phyloP scores from a whole-genome alignment of 2,329 filamentous ascomycete genomes.

The Ilyonectria robusta region DNA sequence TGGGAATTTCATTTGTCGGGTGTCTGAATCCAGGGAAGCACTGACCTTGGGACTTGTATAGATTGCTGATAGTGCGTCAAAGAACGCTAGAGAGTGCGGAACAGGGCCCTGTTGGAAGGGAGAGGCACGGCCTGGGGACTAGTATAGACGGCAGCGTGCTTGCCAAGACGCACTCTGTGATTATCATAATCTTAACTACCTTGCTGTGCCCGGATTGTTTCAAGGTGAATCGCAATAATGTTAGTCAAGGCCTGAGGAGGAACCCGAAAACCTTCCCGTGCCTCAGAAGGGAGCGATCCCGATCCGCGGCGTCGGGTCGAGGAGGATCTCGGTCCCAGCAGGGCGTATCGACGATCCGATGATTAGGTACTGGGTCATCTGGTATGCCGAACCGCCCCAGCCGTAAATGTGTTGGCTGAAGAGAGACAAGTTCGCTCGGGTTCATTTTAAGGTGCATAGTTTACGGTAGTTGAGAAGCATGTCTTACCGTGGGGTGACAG shows the following conservation, averaged over 20 bases:
- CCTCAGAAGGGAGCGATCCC: background rate
- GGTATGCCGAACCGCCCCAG: conserved; percentile 23
- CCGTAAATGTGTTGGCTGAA: background rate
- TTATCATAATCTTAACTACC: conserved; percentile 7
- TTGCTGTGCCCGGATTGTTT: conserved; percentile 4
- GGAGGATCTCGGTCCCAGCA: conserved; percentile 17
- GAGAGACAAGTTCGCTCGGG: conserved; percentile 12
- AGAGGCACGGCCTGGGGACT: background rate
- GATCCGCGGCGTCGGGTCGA: conserved; percentile 2
- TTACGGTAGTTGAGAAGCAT: conserved; percentile 20
- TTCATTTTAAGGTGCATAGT: conserved; percentile 5
- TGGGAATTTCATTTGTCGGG: conserved; percentile 22
- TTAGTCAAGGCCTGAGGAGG: background rate
- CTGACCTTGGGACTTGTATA: conserved; percentile 9
- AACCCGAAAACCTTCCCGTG: conserved; percentile 1
- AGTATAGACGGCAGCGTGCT: background rate
- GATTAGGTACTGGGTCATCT: conserved; percentile 15
- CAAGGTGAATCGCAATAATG: conserved; percentile 2
- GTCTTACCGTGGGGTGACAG: conserved; percentile 28
- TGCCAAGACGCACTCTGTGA: conserved; percentile 2
- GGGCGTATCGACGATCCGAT: conserved; percentile 23
- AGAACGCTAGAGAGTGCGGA: conserved; percentile 1
- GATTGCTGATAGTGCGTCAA: conserved; percentile 11
- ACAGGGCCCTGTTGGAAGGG: background rate
- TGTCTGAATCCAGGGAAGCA: conserved; percentile 11